Conservation (phyloP, 2,329 filamentous ascomycete species). For the Penicillium sclerotiorum region DNA sequence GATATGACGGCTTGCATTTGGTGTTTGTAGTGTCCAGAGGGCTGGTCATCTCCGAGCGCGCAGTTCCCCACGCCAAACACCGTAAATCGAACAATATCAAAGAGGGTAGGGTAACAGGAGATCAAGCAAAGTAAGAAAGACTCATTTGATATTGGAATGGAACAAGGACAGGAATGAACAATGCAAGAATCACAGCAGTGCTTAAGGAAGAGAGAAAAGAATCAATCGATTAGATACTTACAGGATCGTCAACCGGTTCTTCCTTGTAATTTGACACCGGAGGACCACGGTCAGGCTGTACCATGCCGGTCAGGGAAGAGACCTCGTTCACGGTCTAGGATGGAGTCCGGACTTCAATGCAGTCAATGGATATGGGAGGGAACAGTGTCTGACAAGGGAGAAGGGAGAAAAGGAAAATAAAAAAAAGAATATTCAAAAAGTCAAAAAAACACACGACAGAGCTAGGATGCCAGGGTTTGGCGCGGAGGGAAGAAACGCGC, state of each 20-base stretch:
- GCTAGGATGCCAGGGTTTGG: slow-evolving; percentile 18
- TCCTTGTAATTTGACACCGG: slow-evolving; percentile 50
- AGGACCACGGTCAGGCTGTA: slow-evolving; percentile 46
- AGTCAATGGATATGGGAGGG: slow-evolving; percentile 5
- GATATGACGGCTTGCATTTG: background rate
- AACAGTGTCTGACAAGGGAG: slow-evolving; percentile 20
- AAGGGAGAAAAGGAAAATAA: slow-evolving; percentile 10
- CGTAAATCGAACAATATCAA: background rate
- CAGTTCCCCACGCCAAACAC: background rate
- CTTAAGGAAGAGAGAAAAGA: slow-evolving; percentile 1
- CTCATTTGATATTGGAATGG: slow-evolving; percentile 27
- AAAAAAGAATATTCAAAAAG: too few species aligned
- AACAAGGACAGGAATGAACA: slow-evolving; percentile 10
- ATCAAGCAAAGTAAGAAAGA: too few species aligned
- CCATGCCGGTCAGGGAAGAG: slow-evolving; percentile 47
- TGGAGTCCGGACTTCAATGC: slow-evolving; percentile 14
- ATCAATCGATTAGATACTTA: slow-evolving; percentile 40
- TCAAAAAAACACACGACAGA: slow-evolving; percentile 3
- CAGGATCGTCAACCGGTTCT: slow-evolving; percentile 50
- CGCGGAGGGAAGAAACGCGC: slow-evolving; percentile 20
- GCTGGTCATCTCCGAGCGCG: background rate
- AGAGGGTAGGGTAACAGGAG: too few species aligned
- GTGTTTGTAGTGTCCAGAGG: background rate
- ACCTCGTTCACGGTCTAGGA: slow-evolving; percentile 28
- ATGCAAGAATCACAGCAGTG: background rate